These are phyloP conservation scores for Phytophthora syringae DNA, from an alignment of 352 stramenopile species.

Conservation along the genomic window DNA sequence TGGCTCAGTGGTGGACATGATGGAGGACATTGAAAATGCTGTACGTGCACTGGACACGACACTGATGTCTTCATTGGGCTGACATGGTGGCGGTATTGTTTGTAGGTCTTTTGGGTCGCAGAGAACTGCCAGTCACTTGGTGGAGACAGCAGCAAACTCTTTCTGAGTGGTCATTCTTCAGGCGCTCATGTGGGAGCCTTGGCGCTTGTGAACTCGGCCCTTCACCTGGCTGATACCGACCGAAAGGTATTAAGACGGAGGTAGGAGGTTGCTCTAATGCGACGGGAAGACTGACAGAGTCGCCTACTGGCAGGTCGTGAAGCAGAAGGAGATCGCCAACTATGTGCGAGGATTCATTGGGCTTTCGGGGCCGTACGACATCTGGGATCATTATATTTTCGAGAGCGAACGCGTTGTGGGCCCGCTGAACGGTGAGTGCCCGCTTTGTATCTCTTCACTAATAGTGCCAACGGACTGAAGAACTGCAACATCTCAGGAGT, in stretches of 20 bases:
- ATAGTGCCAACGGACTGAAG: not conserved
- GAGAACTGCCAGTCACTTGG: constrained; percentile 53
- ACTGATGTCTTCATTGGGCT: not conserved
- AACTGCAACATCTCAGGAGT: constrained; percentile 41
- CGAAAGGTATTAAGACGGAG: constrained; percentile 16
- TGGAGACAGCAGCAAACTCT: constrained; percentile 57
- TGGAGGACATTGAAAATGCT: constrained; percentile 84
- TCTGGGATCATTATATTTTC: constrained; percentile 77
- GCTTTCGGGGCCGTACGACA: constrained; percentile 71
- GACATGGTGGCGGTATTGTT: constrained; percentile 5
- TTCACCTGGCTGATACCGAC: constrained; percentile 37
- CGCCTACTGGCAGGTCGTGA: constrained; percentile 8
- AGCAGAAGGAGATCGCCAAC: constrained; percentile 37
- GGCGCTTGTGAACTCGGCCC: constrained; percentile 58
- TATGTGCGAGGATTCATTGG: constrained; percentile 70
- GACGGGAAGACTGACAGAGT: not conserved
- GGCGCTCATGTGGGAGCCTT: constrained; percentile 65
- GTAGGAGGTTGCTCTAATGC: not conserved
- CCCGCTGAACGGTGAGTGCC: constrained; percentile 44
- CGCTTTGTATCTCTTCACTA: not conserved
- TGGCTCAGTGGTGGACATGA: constrained; percentile 86
- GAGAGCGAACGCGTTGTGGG: constrained; percentile 65
- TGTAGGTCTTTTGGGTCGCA: constrained; percentile 63
- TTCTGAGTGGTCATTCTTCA: constrained; percentile 72
- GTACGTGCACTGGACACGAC: constrained; percentile 40